Percentiles rank a stretch among this genome's conserved stretches.
Evolutionary conservation across 129 eudicot genomes (phyloP).

Genomic region (Glebionis coronaria): DNA sequence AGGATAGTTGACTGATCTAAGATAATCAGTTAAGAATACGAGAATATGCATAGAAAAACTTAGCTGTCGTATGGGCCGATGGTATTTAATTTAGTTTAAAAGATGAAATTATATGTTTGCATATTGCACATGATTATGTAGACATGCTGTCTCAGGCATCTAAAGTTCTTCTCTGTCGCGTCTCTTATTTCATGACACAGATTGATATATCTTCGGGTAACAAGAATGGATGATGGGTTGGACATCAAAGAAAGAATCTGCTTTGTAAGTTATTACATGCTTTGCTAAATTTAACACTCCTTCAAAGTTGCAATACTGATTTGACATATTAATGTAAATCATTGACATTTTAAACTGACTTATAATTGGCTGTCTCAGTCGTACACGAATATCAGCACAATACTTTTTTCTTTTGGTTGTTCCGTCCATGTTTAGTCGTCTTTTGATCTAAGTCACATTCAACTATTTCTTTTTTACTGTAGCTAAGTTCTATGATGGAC

Average conservation of each 20-base stretch:
- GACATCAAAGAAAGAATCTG: conserved; percentile 73
- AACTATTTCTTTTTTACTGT: conserved; percentile 26
- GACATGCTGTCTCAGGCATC: conserved; percentile 18
- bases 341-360: neutral
- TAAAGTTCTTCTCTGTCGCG: conserved; percentile 4
- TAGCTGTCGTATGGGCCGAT: neutral
- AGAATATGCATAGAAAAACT: neutral
- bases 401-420: neutral
- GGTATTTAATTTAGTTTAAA: neutral
- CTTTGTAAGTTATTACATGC: conserved; percentile 53
- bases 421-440: conserved; percentile 11
- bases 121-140: neutral
- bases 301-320: neutral
- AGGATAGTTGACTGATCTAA: too few species aligned
- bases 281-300: conserved; percentile 10
- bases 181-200: conserved; percentile 34
- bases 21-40: too few species aligned
- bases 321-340: neutral
- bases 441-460: conserved; percentile 12
- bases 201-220: conserved; percentile 76
- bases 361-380: neutral
- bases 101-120: neutral
- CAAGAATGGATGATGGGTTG: conserved; percentile 97
- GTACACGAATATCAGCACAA: too few species aligned
- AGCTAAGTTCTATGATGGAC: conserved; percentile 98